A percentile compares a stretch with the other conserved stretches of the same genome.
Conservation (phyloP, 148 eudicot genomes). For the Rhododendron williamsianum region DNA sequence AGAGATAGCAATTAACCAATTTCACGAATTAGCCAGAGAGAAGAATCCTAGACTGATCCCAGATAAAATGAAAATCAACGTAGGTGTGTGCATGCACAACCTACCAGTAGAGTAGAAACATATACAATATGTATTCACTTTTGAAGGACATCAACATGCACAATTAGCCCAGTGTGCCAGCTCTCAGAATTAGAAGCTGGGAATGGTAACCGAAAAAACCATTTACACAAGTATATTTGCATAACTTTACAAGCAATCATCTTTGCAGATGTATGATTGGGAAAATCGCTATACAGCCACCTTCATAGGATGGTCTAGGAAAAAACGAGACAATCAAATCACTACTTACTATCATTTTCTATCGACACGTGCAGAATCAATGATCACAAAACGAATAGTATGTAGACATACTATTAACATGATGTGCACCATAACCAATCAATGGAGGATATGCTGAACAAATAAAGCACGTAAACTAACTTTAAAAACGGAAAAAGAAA, state of each 20-base stretch:
- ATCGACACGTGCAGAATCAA: neutral
- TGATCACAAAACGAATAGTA: neutral
- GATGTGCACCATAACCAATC: neutral
- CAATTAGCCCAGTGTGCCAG: neutral
- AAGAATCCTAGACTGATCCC: neutral
- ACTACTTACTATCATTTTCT: neutral
- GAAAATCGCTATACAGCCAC: neutral
- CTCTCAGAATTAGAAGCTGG: neutral
- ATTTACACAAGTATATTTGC: neutral
- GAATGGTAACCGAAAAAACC: neutral
- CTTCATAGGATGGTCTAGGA: neutral
- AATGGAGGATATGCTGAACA: neutral
- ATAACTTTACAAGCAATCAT: neutral
- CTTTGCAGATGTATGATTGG: neutral
- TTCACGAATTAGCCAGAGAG: neutral
- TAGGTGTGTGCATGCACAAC: neutral
- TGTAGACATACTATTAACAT: neutral
- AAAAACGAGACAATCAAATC: neutral
- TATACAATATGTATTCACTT: neutral
- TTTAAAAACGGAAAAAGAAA: conserved; percentile 2
- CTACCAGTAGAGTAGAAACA: neutral
- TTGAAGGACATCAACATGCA: neutral
- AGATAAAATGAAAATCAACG: neutral
- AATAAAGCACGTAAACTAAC: neutral
- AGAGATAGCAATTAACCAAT: too few relatives aligned